Evolutionary conservation across 179 eudicot genomes (phyloP), one percentile per base, ranked within the genome.

Genomic region (Heliamphora pulchella): DNA sequence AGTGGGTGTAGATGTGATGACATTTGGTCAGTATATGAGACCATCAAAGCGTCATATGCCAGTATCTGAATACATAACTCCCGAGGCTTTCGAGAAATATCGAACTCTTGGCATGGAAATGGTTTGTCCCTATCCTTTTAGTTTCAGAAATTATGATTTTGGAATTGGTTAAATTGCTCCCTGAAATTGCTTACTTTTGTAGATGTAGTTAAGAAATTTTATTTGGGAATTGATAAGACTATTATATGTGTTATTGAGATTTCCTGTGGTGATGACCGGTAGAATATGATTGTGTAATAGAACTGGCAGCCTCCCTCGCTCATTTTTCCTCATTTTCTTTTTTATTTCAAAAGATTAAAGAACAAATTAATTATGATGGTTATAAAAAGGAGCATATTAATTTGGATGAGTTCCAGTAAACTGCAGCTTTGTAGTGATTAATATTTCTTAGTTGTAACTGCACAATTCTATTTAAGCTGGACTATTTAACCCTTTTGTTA

Each of bases 1-100:
- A 76, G 97, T 97, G 76, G 98, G 98, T 84, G 97, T 95, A 71
- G 98, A 95, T 86, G 98, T 95, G 74, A 94, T 94, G 91, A 94
- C 97, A 11, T 94, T 94, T 79, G 98, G 98, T 78, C 98, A 94
- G 86, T 94, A 94, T 79, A 94, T 94, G 98, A 84, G 98, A 80
- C 98, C 97, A 67, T 88, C 97, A 8, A 94, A 93, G 86, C 97
- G 98, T 68, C 97, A 93, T 81, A 94, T 94, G 98, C 93, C 97
- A 1, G 97, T 94, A 55, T 89, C 94, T 18, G 94, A 94, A 82
- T 94, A 93, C 78, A 86, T 94, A 69, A 94, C 94, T 3, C 97
- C 98, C 0, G 97, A 94, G 80, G 97, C 98, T 80, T 94, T 94
- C 67, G 97, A 93, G 74, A 90, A 88, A 51, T 93, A 94, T 75